Conservation (phyloP, 2,329 filamentous ascomycete genomes). For the Hypoxylon sp. region DNA sequence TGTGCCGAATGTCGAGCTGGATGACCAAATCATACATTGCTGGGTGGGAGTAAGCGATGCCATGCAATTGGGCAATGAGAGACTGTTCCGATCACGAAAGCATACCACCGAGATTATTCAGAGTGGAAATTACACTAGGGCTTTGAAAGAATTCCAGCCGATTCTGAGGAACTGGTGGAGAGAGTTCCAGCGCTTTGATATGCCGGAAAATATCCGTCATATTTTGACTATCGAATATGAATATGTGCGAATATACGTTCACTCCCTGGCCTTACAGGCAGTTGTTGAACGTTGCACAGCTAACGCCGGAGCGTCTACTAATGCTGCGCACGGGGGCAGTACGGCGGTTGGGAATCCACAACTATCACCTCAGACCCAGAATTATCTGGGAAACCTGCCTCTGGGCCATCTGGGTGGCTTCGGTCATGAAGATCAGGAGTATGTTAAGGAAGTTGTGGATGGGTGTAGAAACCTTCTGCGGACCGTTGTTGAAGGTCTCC, state of each 20-base stretch:
- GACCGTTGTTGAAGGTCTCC: conserved; percentile 81
- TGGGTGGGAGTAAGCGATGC: conserved; percentile 95
- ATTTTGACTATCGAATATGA: conserved; percentile 96
- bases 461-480: conserved; percentile 82
- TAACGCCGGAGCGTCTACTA: conserved; percentile 70
- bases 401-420: conserved; percentile 75
- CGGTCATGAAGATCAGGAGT: conserved; percentile 77
- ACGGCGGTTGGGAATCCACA: conserved; percentile 58
- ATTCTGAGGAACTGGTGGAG: conserved; percentile 83
- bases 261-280: conserved; percentile 92
- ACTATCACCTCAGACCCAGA: conserved; percentile 74
- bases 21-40: conserved; percentile 83
- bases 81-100: conserved; percentile 87
- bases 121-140: conserved; percentile 84
- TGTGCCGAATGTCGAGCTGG: conserved; percentile 75
- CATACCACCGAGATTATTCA: conserved; percentile 92
- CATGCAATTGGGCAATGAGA: conserved; percentile 91
- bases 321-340: conserved; percentile 56
- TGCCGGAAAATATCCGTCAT: conserved; percentile 76
- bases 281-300: conserved; percentile 93
- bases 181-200: conserved; percentile 83
- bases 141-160: conserved; percentile 85
- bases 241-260: conserved; percentile 94
- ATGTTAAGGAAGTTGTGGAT: conserved; percentile 82
- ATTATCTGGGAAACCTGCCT: conserved; percentile 75